Base-by-base conservation (phyloP, 441 rosid species). In the Metrosideros polymorpha region DNA sequence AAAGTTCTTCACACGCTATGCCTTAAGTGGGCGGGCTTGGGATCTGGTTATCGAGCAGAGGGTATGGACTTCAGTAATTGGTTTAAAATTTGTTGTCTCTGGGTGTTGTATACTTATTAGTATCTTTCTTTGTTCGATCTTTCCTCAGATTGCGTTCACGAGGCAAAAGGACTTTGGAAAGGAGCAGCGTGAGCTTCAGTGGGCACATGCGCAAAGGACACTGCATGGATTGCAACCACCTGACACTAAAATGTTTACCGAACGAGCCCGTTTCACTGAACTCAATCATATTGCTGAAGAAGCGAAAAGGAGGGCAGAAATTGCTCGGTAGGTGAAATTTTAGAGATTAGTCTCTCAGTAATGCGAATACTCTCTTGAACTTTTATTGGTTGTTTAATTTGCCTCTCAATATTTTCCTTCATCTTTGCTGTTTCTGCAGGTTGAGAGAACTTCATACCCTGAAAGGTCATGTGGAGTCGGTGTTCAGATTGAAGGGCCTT, bases 121-220 rank as follows among this genome's bases (percentile, higher is more conserved):
- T 83, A 35, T 32, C 42, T 83, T 51, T 32, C 63, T 51, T 53
- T 24, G 47, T 83, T 83, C 63, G 39, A 12, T 29, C 45, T 9
- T 45, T 50, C 49, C 27, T 43, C 29, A 85, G 87, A 82, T 85
- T 47, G 87, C 87, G 0, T 85, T 85, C 50, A 79, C 87, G 13
- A 85, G 84, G 71, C 87, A 85, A 79, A 85, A 85, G 84, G 87
- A 85, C 87, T 85, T 85, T 45, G 87, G 87, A 39, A 85, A 85
- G 43, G 87, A 85, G 57, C 87, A 85, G 25, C 83, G 87, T 18
- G 87, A 85, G 77, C 87, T 85, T 49, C 87, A 85, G 71, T 79
- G 87, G 87, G 87, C 87, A 6, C 87, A 85, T 55, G 87, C 84
- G 4, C 87, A 85, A 63, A 85, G 87, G 43, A 79, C 87, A 0